A percentile compares a stretch with the other conserved stretches of the same genome.
Conservation (phyloP, 75 land plant genomes). For the Adiantum capillusveneris region DNA sequence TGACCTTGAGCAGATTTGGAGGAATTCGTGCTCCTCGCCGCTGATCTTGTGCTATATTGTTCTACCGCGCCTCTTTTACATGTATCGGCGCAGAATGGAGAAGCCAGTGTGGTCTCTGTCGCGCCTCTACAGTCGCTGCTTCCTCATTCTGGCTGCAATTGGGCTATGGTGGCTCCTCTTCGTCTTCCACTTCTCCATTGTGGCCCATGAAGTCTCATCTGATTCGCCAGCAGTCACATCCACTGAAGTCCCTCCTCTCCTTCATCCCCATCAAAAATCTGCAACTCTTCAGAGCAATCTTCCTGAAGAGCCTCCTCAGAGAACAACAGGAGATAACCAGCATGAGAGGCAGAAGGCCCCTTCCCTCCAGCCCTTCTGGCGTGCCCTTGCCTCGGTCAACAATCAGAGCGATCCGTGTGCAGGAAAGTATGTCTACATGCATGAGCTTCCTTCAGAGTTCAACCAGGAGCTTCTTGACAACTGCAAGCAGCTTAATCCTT, state of each 20-base stretch:
- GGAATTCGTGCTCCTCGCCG: no score
- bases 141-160: constrained; percentile 10
- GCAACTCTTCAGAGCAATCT: not conserved
- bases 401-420: constrained; percentile 72
- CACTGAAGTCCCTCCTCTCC: not conserved
- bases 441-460: constrained; percentile 60
- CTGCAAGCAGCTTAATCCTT: constrained; percentile 53
- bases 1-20: no score
- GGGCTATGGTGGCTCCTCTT: constrained; percentile 20
- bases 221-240: not conserved
- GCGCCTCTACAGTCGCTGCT: constrained; percentile 10
- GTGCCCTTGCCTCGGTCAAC: constrained; percentile 35
- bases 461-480: constrained; percentile 69
- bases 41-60: no score
- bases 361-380: constrained; percentile 21
- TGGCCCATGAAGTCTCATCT: not conserved
- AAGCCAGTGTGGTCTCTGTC: no score
- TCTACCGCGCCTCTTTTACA: no score
- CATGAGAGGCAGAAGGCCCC: not conserved
- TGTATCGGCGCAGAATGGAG: no score
- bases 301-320: not conserved
- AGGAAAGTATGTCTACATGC: constrained; percentile 83
- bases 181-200: constrained; percentile 10
- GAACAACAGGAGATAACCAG: no score
- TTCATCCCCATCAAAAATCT: not conserved